Evolutionary conservation across 148 eudicot species (phyloP).

Genomic region (Vaccinium vitisidaea): DNA sequence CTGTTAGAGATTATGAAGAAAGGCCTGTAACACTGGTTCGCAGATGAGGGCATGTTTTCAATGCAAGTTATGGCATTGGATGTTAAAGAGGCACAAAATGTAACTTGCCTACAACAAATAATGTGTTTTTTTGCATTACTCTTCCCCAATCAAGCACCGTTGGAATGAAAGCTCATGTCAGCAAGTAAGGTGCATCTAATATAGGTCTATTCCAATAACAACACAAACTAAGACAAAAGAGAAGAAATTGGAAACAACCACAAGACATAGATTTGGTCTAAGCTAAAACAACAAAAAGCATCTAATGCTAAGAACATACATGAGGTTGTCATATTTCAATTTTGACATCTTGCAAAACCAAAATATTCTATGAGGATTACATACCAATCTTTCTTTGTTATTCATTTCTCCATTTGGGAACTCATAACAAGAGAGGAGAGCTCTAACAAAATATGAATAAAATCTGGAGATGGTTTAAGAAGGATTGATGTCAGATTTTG

Average conservation of each 20-base stretch:
- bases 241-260: background rate
- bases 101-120: background rate
- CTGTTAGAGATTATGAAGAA: no score
- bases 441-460: background rate
- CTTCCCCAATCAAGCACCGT: background rate
- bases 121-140: background rate
- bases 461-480: background rate
- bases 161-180: background rate
- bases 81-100: background rate
- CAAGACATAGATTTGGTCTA: background rate
- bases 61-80: constrained; percentile 2
- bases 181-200: background rate
- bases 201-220: background rate
- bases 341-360: background rate
- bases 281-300: background rate
- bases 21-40: background rate
- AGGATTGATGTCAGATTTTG: background rate
- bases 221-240: background rate
- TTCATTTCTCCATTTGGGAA: background rate
- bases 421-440: background rate
- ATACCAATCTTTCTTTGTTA: background rate
- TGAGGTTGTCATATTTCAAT: background rate
- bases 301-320: background rate
- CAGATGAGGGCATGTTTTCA: background rate
- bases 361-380: background rate